These are phyloP conservation scores for Neonothopanus nambi DNA, from an alignment of 1,284 basidiomycete genomes.

Conservation along the genomic window DNA sequence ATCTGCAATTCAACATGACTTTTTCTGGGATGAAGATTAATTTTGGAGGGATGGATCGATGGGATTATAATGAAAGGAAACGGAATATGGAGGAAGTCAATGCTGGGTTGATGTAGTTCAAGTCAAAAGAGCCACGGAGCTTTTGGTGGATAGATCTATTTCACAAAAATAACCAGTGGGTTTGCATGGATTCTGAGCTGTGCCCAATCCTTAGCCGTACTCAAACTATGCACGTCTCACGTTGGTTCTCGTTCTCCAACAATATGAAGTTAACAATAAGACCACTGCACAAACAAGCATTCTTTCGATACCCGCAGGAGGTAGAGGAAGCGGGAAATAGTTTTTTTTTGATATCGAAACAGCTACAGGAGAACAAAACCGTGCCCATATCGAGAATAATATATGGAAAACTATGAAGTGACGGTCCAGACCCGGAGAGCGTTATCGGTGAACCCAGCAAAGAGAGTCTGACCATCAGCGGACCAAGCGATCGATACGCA, in stretches of 20 bases:
- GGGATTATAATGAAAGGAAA: slow-evolving; percentile 62
- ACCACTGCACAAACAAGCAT: no score
- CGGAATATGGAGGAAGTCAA: slow-evolving; percentile 58
- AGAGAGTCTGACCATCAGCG: slow-evolving; percentile 95
- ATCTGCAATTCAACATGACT: slow-evolving; percentile 69
- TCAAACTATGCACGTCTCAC: no score
- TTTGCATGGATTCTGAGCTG: no score
- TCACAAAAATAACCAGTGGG: no score
- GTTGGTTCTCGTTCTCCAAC: no score
- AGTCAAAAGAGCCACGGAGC: background rate
- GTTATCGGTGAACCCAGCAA: slow-evolving; percentile 94
- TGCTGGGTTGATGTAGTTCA: background rate
- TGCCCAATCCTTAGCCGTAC: no score
- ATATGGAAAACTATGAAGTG: slow-evolving; percentile 50
- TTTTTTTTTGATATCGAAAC: slow-evolving; percentile 3
- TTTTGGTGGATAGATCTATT: background rate
- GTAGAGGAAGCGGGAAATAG: background rate
- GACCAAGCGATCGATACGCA: slow-evolving; percentile 99
- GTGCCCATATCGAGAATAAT: slow-evolving; percentile 6
- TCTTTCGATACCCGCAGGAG: no score
- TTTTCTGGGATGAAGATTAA: slow-evolving; percentile 66
- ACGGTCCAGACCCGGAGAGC: slow-evolving; percentile 92
- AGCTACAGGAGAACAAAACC: slow-evolving; percentile 3
- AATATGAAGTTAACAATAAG: no score
- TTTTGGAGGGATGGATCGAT: slow-evolving; percentile 74